Conservation (phyloP, 2,329 filamentous ascomycete species). For the Trichoderma afroharzianum region DNA sequence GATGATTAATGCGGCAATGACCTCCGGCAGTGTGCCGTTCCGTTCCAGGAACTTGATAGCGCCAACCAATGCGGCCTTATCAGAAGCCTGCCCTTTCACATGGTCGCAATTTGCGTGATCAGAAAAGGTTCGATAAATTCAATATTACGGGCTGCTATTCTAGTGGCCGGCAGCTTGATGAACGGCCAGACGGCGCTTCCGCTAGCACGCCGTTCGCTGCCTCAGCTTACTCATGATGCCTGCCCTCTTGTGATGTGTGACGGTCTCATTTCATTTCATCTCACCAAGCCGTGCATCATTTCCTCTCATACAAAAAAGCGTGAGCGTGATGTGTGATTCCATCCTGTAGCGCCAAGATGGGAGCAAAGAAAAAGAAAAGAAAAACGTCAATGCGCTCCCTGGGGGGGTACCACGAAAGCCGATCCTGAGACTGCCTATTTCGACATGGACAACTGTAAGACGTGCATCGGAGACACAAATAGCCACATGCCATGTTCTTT, state of each 20-base stretch:
- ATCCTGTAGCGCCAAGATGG: not conserved
- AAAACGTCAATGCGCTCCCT: not conserved
- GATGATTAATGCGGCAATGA: conserved; percentile 12
- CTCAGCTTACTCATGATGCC: conserved; percentile 3
- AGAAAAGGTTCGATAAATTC: not conserved
- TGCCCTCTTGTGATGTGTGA: not conserved
- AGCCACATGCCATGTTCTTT: not conserved
- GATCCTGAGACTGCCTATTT: not conserved
- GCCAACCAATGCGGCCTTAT: not conserved
- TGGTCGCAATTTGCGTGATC: not conserved
- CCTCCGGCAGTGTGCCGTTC: conserved; percentile 3
- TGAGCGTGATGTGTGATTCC: not conserved
- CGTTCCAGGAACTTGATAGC: not conserved
- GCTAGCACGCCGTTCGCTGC: not conserved
- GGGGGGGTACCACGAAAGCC: not conserved
- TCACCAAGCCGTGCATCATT: not conserved
- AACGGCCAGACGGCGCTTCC: not conserved
- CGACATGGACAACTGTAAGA: not conserved
- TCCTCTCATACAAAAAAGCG: not conserved
- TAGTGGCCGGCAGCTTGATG: not conserved
- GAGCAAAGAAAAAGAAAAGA: not conserved
- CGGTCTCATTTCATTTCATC: not conserved
- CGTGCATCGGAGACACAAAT: not conserved
- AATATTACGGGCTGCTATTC: not conserved
- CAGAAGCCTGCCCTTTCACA: not conserved